Conservation (phyloP, 2,329 filamentous ascomycete species). For the Rasamsonia emersonii region DNA sequence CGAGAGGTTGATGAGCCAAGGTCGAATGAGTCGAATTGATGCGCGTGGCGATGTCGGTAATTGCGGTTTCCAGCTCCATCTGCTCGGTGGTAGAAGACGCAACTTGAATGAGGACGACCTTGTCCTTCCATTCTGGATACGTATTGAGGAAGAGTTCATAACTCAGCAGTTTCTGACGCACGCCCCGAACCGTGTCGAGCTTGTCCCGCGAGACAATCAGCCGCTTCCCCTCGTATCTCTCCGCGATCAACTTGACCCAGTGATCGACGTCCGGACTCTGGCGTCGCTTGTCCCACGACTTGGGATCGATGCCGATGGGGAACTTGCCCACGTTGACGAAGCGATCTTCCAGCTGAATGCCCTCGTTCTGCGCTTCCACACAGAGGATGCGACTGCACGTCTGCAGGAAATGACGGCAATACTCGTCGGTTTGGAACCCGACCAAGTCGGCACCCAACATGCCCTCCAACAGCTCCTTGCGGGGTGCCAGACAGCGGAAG, state of each 20-base stretch:
- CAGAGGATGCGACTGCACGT: conserved; percentile 85
- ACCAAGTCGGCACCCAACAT: conserved; percentile 89
- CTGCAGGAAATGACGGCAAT: conserved; percentile 87
- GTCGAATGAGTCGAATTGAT: conserved; percentile 91
- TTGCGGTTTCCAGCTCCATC: conserved; percentile 73
- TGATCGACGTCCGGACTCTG: conserved; percentile 62
- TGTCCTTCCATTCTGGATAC: conserved; percentile 80
- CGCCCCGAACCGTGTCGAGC: conserved; percentile 83
- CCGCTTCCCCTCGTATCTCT: conserved; percentile 79
- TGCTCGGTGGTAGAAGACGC: conserved; percentile 86
- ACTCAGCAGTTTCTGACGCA: conserved; percentile 84
- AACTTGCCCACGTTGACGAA: conserved; percentile 82
- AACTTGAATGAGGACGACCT: conserved; percentile 85
- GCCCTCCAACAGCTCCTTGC: conserved; percentile 79
- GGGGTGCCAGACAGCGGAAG: conserved; percentile 81
- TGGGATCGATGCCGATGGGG: conserved; percentile 85
- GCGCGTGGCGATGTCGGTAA: conserved; percentile 88
- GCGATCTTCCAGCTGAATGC: conserved; percentile 81
- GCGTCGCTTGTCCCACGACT: conserved; percentile 62
- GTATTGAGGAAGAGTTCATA: conserved; percentile 92
- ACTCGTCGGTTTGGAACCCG: conserved; percentile 89
- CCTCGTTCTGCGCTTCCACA: conserved; percentile 83
- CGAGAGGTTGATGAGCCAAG: conserved; percentile 80
- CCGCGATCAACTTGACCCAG: conserved; percentile 72
- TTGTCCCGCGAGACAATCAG: conserved; percentile 92